Conservation (phyloP, 2,329 filamentous ascomycete genomes). For the Fusarium sublunatum region DNA sequence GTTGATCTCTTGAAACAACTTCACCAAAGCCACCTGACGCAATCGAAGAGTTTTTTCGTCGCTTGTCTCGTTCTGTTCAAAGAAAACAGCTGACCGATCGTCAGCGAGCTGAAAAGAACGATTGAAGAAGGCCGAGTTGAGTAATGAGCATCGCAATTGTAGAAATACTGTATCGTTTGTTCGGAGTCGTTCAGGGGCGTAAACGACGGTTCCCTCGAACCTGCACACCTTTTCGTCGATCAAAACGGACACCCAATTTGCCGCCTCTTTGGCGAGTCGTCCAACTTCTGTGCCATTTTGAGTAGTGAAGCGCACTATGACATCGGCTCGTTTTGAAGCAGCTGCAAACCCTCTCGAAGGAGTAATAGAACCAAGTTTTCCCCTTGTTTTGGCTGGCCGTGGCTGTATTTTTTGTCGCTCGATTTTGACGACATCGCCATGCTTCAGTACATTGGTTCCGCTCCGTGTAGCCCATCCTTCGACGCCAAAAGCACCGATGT, state of each 20-base stretch:
- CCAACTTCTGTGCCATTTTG: conserved; percentile 83
- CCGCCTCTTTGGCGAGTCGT: conserved; percentile 84
- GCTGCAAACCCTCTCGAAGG: conserved; percentile 57
- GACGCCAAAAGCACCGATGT: conserved; percentile 91
- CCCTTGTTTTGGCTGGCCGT: conserved; percentile 60
- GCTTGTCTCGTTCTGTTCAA: conserved; percentile 84
- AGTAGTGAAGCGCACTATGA: conserved; percentile 92
- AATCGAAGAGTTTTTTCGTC: conserved; percentile 87
- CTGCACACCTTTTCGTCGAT: conserved; percentile 90
- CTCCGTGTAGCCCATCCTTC: conserved; percentile 93
- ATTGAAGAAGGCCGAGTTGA: conserved; percentile 78
- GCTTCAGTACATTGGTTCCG: conserved; percentile 77
- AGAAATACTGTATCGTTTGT: conserved; percentile 96
- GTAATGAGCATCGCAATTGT: conserved; percentile 82
- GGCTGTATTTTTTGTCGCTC: conserved; percentile 83
- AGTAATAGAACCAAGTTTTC: conserved; percentile 54
- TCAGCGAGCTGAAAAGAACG: conserved; percentile 68
- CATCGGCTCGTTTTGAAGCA: conserved; percentile 78
- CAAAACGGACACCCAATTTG: conserved; percentile 90
- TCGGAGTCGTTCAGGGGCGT: conserved; percentile 82
- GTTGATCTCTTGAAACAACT: conserved; percentile 88
- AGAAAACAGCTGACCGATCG: conserved; percentile 79
- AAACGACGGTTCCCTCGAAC: conserved; percentile 90
- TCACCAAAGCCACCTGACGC: conserved; percentile 88
- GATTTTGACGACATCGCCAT: conserved; percentile 86